Base-by-base conservation (phyloP, 2,329 filamentous ascomycete genomes). In the Cercospora sojina region DNA sequence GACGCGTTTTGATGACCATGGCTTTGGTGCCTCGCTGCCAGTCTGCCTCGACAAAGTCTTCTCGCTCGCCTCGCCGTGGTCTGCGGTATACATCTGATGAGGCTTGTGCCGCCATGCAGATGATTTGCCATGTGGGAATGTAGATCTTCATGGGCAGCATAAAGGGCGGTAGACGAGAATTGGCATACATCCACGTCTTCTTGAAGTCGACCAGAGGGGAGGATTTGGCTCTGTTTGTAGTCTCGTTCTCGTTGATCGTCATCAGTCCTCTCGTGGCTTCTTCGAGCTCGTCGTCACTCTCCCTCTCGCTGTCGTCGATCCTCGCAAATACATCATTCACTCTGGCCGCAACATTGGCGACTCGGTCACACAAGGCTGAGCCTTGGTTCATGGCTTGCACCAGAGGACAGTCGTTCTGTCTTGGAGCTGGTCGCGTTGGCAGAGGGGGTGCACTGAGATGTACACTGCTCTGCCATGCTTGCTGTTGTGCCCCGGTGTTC, bases 1-100 rank as follows among this genome's bases (percentile, higher is more conserved):
- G 87, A 0, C 93, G 84, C 0, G 90, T 92, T 75, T 93, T 94
- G 75, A 96, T 88, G 16, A 91, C 88, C 89, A 94, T 94, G 25
- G 92, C 90, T 76, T 93, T 94, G 0, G 91, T 90, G n/a, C 91
- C 91, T 3, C 85, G 83, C 20, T 84, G 83, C 85, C 88, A 91
- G 76, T 93, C 87, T 3, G 90, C 87, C 38, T 88, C 84, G 38
- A 95, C 84, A 71, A 91, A 90, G 2, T 88, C 84, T 71, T 91
- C 87, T 12, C 84, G 83, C 77, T 93, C 90, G 23, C 83, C 81
- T 1, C 85, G 85, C 0, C 80, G 80, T 0, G 91, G 88, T 38
- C 85, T 84, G 49, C 86, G 83, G 77, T 96, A 96, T 2, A 91
- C 92, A 38, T 86, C 84, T 68, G 90, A 86, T 0, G 92, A 91